phyloP scores from a whole-genome alignment of 2,329 filamentous ascomycete genomes.

The Cryphonectria japonica region DNA sequence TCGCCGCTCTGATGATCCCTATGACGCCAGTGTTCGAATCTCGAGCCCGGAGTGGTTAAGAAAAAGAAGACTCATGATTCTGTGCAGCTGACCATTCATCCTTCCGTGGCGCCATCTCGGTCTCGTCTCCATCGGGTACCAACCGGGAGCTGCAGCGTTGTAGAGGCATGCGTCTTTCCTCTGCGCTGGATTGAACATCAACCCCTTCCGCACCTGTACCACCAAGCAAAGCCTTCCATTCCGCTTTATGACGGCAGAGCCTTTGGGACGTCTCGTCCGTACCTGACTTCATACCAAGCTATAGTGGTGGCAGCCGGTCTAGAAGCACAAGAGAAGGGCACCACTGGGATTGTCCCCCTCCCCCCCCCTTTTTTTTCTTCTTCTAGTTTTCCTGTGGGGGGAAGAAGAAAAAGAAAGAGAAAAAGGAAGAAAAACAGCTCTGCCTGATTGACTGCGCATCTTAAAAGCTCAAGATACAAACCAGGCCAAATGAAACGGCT shows the following conservation, averaged over 20 bases:
- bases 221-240: conserved; percentile 17
- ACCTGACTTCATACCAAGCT: neutral
- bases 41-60: neutral
- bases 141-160: conserved; percentile 2
- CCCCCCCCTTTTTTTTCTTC: neutral
- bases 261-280: conserved; percentile 8
- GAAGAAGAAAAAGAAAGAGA: too few species aligned
- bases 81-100: conserved; percentile 6
- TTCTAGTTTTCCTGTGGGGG: neutral
- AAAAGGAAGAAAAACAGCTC: too few species aligned
- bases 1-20: neutral
- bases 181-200: neutral
- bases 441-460: neutral
- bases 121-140: conserved; percentile 8
- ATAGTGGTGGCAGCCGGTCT: neutral
- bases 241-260: conserved; percentile 16
- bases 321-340: neutral
- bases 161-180: neutral
- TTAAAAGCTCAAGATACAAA: neutral
- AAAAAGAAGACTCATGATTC: neutral
- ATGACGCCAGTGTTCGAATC: neutral
- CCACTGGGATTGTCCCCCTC: neutral
- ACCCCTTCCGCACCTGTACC: conserved; percentile 18
- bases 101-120: conserved; percentile 12
- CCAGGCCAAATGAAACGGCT: neutral